phyloP scores from a whole-genome alignment of 345 rosid species.

The Eucalyptus marginata region DNA sequence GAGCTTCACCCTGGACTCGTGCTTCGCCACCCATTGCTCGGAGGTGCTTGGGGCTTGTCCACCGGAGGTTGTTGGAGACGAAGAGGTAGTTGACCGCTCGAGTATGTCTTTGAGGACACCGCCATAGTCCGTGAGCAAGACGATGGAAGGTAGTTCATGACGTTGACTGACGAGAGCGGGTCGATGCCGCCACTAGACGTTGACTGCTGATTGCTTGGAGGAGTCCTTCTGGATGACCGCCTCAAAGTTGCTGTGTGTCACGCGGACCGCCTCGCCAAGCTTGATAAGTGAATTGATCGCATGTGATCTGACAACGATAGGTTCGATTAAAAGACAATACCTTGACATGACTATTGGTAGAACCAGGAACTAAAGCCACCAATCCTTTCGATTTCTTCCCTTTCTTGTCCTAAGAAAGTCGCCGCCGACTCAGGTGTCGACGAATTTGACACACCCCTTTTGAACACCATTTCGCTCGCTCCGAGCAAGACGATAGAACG shows the following conservation, averaged over 20 bases:
- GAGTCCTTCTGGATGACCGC: neutral
- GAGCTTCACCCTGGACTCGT: neutral
- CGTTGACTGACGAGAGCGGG: neutral
- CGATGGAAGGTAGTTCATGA: constrained; percentile 6
- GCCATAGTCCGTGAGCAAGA: neutral
- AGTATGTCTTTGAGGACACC: neutral
- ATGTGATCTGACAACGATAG: neutral
- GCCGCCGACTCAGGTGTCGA: too few species aligned
- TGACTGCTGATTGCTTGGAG: neutral
- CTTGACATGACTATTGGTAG: too few species aligned
- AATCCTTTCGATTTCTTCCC: too few species aligned
- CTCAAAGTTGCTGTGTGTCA: neutral
- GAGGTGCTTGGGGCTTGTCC: too few species aligned
- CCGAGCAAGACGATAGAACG: too few species aligned
- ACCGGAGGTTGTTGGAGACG: constrained; percentile 6
- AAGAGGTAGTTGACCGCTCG: too few species aligned
- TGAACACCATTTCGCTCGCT: too few species aligned
- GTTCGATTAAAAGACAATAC: too few species aligned
- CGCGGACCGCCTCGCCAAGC: neutral
- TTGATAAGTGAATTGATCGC: neutral
- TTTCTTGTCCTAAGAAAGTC: too few species aligned
- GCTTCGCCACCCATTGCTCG: neutral
- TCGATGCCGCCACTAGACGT: constrained; percentile 1
- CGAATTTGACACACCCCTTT: too few species aligned
- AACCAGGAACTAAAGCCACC: too few species aligned